A percentile compares a stretch with the other conserved stretches of the same genome.
Conservation (phyloP, 2,329 filamentous ascomycete species). For the Pseudogymnoascus sp. region DNA sequence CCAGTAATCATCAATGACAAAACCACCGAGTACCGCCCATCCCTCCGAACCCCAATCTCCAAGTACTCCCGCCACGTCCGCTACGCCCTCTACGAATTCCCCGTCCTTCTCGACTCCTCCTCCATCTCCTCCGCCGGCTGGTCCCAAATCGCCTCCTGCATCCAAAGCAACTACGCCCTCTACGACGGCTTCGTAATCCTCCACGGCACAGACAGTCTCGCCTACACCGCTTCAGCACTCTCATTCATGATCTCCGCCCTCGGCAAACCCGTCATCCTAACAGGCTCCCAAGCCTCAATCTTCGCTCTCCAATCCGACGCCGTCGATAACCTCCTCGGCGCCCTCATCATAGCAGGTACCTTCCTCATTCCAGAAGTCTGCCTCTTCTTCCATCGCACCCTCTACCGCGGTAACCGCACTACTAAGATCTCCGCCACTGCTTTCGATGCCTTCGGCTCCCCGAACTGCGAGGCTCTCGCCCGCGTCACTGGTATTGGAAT, state of each 20-base stretch:
- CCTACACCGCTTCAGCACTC: conserved; percentile 63
- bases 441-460: conserved; percentile 63
- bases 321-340: conserved; percentile 64
- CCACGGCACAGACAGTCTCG: conserved; percentile 64
- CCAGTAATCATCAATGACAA: conserved; percentile 26
- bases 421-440: conserved; percentile 65
- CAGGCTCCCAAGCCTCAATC: conserved; percentile 60
- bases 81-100: conserved; percentile 64
- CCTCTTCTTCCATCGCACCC: conserved; percentile 66
- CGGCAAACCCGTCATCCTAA: conserved; percentile 66
- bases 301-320: conserved; percentile 66
- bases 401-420: conserved; percentile 62
- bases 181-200: conserved; percentile 70
- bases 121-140: conserved; percentile 67
- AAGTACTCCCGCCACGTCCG: conserved; percentile 59
- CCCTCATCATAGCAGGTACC: conserved; percentile 64
- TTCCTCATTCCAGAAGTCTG: conserved; percentile 72
- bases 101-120: conserved; percentile 61
- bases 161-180: conserved; percentile 59
- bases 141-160: conserved; percentile 55
- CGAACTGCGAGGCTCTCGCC: conserved; percentile 59
- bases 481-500: conserved; percentile 55
- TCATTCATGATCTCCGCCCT: conserved; percentile 70
- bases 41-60: conserved; percentile 52
- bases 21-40: conserved; percentile 25